Conservation (phyloP, 2,329 filamentous ascomycete genomes). For the Bipolaris zeicola region DNA sequence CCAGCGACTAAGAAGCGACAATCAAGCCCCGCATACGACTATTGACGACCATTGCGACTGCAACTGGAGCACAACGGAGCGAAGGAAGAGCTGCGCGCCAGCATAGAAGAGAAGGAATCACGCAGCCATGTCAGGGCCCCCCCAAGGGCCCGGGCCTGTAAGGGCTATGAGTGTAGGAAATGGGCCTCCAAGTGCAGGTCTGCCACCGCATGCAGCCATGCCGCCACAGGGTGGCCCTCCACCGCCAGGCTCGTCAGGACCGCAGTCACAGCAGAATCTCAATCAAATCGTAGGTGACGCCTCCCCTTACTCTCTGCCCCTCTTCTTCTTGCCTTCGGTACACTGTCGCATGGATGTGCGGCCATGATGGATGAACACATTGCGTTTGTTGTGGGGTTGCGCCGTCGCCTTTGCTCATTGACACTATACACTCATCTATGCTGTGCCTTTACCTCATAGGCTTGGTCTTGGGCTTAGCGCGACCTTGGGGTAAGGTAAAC, state of each 20-base stretch:
- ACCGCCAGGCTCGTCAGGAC: slow-evolving; percentile 53
- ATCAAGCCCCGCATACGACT: slow-evolving; percentile 1
- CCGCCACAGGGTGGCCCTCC: slow-evolving; percentile 55
- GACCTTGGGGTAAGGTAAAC: neutral
- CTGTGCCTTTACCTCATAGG: neutral
- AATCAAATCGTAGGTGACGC: slow-evolving; percentile 87
- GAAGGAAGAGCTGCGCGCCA: slow-evolving; percentile 22
- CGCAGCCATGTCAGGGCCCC: slow-evolving; percentile 45
- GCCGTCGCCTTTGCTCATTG: neutral
- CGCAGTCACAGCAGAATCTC: slow-evolving; percentile 82
- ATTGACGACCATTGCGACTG: slow-evolving; percentile 27
- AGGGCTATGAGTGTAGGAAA: slow-evolving; percentile 51
- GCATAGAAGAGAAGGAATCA: slow-evolving; percentile 29
- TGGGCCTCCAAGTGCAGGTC: slow-evolving; percentile 49
- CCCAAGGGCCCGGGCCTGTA: slow-evolving; percentile 43
- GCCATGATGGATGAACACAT: neutral
- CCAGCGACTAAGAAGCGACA: slow-evolving; percentile 2
- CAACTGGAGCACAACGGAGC: slow-evolving; percentile 23
- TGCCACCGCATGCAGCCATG: slow-evolving; percentile 51
- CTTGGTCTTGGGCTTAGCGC: neutral
- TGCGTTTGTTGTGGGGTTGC: neutral
- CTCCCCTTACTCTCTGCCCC: neutral
- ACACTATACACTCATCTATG: neutral
- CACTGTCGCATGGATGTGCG: neutral
- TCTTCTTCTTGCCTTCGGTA: neutral